These are phyloP conservation scores for Neurospora terricola DNA, from an alignment of 495 filamentous ascomycete species.

Conservation along the genomic window DNA sequence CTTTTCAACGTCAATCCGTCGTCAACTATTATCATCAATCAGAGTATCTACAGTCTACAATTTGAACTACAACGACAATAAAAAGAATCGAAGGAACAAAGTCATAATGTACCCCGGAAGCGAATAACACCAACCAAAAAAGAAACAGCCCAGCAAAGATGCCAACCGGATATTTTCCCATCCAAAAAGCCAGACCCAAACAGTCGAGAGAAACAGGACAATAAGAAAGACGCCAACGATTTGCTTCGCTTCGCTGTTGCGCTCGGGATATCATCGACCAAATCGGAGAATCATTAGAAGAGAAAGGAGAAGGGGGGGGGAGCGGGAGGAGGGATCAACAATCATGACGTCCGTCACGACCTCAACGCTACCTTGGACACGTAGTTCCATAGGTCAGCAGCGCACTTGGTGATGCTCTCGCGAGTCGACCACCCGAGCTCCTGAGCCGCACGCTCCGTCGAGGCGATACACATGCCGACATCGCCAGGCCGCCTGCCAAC, in stretches of 20 bases:
- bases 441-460: slow-evolving; percentile 13
- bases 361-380: slow-evolving; percentile 3
- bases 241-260: not conserved
- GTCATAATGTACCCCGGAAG: not conserved
- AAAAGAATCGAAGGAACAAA: not conserved
- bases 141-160: not conserved
- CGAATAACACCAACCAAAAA: not conserved
- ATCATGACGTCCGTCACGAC: not conserved
- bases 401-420: slow-evolving; percentile 15
- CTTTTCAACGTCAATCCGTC: not conserved
- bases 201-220: not conserved
- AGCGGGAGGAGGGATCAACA: not conserved
- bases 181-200: not conserved
- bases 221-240: not conserved
- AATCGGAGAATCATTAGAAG: not conserved
- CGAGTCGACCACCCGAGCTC: slow-evolving; percentile 21
- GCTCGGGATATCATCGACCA: not conserved
- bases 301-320: not conserved
- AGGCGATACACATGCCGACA: slow-evolving; percentile 20
- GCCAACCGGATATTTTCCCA: not conserved
- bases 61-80: not conserved
- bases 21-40: not conserved
- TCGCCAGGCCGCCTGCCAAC: slow-evolving; percentile 17
- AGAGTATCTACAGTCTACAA: not conserved
- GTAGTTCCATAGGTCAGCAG: slow-evolving; percentile 21